Percentiles rank a stretch among this genome's conserved stretches.
Conservation (phyloP, 106 monocot genomes). For the Dendrobium officinale region DNA sequence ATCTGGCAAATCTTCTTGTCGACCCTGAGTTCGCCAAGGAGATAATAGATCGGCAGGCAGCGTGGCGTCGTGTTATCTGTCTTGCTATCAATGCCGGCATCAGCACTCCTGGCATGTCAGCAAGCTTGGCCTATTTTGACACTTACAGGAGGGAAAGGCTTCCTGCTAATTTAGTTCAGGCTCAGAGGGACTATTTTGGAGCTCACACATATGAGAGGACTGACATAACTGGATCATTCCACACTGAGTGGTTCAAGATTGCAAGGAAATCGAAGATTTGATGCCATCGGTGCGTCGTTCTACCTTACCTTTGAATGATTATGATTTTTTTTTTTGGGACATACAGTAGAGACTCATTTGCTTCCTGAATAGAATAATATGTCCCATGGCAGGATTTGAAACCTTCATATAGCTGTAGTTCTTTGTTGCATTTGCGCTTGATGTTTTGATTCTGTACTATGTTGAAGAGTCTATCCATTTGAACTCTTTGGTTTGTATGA, state of each 20-base stretch:
- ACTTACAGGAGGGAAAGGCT: slow-evolving; percentile 50
- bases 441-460: background rate
- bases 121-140: slow-evolving; percentile 52
- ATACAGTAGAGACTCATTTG: background rate
- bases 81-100: slow-evolving; percentile 41
- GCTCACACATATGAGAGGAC: slow-evolving; percentile 47
- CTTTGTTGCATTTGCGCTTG: background rate
- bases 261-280: slow-evolving; percentile 35
- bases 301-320: background rate
- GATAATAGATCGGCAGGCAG: slow-evolving; percentile 39
- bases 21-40: slow-evolving; percentile 54
- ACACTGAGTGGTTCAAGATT: slow-evolving; percentile 59
- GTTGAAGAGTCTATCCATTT: background rate
- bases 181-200: slow-evolving; percentile 56
- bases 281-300: background rate
- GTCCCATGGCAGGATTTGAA: background rate
- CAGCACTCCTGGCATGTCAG: slow-evolving; percentile 44
- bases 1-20: slow-evolving; percentile 39
- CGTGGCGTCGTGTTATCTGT: slow-evolving; percentile 43
- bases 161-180: slow-evolving; percentile 49
- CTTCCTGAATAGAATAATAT: background rate
- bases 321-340: background rate
- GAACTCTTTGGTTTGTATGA: background rate
- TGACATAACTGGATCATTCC: slow-evolving; percentile 42
- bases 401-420: background rate